These are phyloP conservation scores for Kokia cookei DNA, from an alignment of 441 rosid genomes.

Conservation along the genomic window DNA sequence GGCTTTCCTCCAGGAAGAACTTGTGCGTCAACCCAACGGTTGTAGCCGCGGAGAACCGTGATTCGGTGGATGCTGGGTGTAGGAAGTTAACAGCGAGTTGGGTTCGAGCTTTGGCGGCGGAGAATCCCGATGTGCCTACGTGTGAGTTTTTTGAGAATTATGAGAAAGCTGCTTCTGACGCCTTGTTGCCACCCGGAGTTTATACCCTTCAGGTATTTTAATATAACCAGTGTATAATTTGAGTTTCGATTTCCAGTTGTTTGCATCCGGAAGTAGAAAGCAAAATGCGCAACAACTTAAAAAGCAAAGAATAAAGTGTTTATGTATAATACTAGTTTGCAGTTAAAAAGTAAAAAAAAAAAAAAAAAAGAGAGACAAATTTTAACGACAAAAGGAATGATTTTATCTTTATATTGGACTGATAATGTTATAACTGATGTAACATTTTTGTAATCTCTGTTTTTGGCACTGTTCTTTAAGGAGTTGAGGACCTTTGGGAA, in stretches of 20 bases:
- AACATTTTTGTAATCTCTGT: not conserved
- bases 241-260: not conserved
- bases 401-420: not conserved
- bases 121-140: constrained; percentile 63
- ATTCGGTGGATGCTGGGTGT: constrained; percentile 92
- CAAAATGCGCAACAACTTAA: not conserved
- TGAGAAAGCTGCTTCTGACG: constrained; percentile 68
- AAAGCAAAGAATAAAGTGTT: not conserved
- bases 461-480: constrained; percentile 19
- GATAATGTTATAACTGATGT: not conserved
- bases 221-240: no score
- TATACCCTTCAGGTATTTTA: constrained; percentile 72
- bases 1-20: constrained; percentile 84
- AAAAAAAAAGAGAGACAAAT: no score
- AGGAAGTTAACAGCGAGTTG: constrained; percentile 88
- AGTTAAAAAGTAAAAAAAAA: not conserved
- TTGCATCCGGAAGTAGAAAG: not conserved
- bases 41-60: constrained; percentile 76
- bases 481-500: constrained; percentile 83
- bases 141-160: constrained; percentile 82
- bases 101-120: constrained; percentile 71
- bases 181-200: constrained; percentile 88
- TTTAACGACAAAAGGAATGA: constrained; percentile 1
- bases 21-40: constrained; percentile 76
- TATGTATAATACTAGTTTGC: no score